These are phyloP conservation scores for Hericium erinaceus DNA, from an alignment of 768 basidiomycete genomes.

Conservation along the genomic window DNA sequence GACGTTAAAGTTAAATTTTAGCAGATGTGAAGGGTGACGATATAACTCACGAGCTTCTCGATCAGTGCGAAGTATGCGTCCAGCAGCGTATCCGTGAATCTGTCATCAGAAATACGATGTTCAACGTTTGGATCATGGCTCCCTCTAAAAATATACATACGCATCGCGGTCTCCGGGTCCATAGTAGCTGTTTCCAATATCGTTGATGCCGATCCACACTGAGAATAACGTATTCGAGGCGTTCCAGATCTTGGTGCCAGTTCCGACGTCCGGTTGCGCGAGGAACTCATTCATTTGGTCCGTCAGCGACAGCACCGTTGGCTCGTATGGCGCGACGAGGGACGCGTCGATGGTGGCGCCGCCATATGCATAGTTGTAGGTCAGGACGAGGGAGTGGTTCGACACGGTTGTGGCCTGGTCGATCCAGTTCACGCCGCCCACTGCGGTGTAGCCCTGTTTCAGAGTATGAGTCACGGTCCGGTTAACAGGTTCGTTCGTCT, in stretches of 20 bases:
- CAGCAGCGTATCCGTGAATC: conserved; percentile 41
- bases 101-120: conserved; percentile 9
- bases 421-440: conserved; percentile 53
- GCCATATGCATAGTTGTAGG: conserved; percentile 45
- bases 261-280: conserved; percentile 34
- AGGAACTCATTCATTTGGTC: conserved; percentile 60
- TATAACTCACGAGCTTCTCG: conserved; percentile 33
- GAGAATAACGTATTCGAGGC: conserved; percentile 50
- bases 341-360: conserved; percentile 55
- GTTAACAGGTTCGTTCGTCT: not conserved
- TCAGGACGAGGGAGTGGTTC: conserved; percentile 46
- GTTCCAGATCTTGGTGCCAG: conserved; percentile 45
- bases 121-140: too few relatives aligned
- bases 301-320: conserved; percentile 43
- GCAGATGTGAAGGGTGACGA: not conserved
- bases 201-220: conserved; percentile 68
- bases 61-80: conserved; percentile 42
- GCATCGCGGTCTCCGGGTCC: conserved; percentile 36
- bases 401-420: conserved; percentile 41
- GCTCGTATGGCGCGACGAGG: conserved; percentile 43
- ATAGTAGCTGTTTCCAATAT: conserved; percentile 49
- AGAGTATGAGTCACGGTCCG: not conserved
- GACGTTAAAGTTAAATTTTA: not conserved
- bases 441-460: conserved; percentile 35
- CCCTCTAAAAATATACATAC: conserved; percentile 25